Base-by-base conservation (phyloP, 495 filamentous ascomycete genomes). In the Podospora pseudopauciseta region DNA sequence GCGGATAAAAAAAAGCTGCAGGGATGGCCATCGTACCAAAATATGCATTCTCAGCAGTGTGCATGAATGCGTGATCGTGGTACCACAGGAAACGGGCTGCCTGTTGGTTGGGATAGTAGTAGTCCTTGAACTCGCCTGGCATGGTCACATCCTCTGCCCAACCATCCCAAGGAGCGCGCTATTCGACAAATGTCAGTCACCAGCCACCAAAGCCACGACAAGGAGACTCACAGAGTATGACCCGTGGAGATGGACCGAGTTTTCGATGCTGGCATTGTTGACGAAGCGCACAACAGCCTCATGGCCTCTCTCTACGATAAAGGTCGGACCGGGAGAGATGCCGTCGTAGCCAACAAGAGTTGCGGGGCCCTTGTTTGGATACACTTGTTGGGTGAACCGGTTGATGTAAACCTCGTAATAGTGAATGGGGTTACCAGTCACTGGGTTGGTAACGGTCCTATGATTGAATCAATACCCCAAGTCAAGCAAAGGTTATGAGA, bases 101-200 rank as follows among this genome's bases (percentile, higher is more conserved):
- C 65, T 87, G 81, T 44, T 72, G 69, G 76, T 87, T 87, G 30
- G 86, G 85, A 72, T 85, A 87, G 71, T 86, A 87, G 74, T 87
- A 88, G 70, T 87, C 86, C 73, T 87, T 85, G 77, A 83, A 87
- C 71, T 87, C 73, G 34, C 82, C 83, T 0, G 77, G 72, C 1
- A 70, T 59, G 4, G 81, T 85, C 9, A 77, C 72, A 72, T 87
- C 86, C 67, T 85, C 81, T 13, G 86, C 86, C 86, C 85, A 88
- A 0, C 86, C 86, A 71, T 87, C 86, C 54, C 68, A 77, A 3
- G 72, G 71, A 27, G 75, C 68, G 44, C 73, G 73, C 72, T 74
- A 39, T 61, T 11, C 26, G 3, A n/a, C 26, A 6, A 7, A 18
- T 11, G 63, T 57, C 27, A 54, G 27, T 15, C 28, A 19, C 49